A percentile compares a stretch with the other conserved stretches of the same genome.
Conservation (phyloP, 2,329 filamentous ascomycete genomes). For the Colletotrichum truncatum region DNA sequence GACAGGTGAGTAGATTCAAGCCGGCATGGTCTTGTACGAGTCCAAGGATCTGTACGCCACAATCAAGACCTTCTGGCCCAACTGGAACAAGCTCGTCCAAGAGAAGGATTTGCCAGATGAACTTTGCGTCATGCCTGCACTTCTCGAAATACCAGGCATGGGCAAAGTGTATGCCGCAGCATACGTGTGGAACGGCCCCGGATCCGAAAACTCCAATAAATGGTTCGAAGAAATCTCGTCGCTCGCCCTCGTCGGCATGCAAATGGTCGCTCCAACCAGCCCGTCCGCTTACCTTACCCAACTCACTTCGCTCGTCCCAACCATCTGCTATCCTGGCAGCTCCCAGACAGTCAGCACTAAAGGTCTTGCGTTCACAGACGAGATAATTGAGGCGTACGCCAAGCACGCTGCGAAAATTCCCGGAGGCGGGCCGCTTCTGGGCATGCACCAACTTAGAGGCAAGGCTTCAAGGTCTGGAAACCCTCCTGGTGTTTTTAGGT, state of each 20-base stretch:
- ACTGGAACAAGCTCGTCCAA: constrained; percentile 33
- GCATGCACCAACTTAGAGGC: constrained; percentile 40
- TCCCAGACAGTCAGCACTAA: constrained; percentile 33
- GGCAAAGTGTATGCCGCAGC: constrained; percentile 37
- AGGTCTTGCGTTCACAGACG: constrained; percentile 33
- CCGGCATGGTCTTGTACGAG: constrained; percentile 39
- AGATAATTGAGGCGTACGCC: constrained; percentile 37
- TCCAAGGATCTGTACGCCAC: constrained; percentile 38
- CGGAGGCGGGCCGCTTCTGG: constrained; percentile 37
- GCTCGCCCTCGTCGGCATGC: constrained; percentile 38
- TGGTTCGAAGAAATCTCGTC: constrained; percentile 39
- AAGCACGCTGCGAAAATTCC: constrained; percentile 33
- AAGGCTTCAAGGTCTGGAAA: constrained; percentile 25
- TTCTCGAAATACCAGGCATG: constrained; percentile 39
- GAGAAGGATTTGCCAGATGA: constrained; percentile 19
- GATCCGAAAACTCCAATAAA: constrained; percentile 39
- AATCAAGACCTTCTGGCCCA: constrained; percentile 30
- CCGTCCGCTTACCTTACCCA: constrained; percentile 33
- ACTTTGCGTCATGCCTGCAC: constrained; percentile 38
- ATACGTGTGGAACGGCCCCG: constrained; percentile 43
- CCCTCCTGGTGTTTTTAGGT: constrained; percentile 39
- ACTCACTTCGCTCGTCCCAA: constrained; percentile 33
- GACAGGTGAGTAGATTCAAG: constrained; percentile 31
- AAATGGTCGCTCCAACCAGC: constrained; percentile 36
- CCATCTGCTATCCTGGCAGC: constrained; percentile 33